phyloP scores from a whole-genome alignment of 192 early-diverging fungal genomes.

The Backusella luteola region DNA sequence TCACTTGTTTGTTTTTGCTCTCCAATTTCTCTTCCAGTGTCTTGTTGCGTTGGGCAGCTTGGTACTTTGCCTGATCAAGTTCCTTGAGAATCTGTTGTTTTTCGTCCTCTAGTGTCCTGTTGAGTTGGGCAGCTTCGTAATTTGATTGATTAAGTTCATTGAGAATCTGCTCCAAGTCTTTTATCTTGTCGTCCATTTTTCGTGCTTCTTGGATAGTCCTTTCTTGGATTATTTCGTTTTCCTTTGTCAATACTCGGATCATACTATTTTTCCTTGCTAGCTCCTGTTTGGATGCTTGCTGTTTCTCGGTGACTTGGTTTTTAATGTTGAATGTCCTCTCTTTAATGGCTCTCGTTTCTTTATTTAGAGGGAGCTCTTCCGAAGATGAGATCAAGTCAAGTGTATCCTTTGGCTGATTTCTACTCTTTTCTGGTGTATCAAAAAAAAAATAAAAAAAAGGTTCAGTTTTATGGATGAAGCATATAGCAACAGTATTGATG shows the following conservation, averaged over 20 bases:
- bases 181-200: neutral
- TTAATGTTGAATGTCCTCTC: neutral
- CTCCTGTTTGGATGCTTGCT: neutral
- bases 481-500: no score
- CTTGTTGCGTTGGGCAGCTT: neutral
- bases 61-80: neutral
- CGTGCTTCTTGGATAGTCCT: neutral
- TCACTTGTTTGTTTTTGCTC: neutral
- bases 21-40: neutral
- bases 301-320: neutral
- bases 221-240: neutral
- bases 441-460: neutral
- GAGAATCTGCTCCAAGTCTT: neutral
- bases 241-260: neutral
- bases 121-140: neutral
- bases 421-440: neutral
- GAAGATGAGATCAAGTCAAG: neutral
- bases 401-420: neutral
- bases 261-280: neutral
- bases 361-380: neutral
- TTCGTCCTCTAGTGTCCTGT: neutral
- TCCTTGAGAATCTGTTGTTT: neutral
- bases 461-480: neutral
- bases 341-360: neutral
- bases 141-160: neutral